Conservation (phyloP, 768 basidiomycete genomes). For the Termitomyces eurrhizus region DNA sequence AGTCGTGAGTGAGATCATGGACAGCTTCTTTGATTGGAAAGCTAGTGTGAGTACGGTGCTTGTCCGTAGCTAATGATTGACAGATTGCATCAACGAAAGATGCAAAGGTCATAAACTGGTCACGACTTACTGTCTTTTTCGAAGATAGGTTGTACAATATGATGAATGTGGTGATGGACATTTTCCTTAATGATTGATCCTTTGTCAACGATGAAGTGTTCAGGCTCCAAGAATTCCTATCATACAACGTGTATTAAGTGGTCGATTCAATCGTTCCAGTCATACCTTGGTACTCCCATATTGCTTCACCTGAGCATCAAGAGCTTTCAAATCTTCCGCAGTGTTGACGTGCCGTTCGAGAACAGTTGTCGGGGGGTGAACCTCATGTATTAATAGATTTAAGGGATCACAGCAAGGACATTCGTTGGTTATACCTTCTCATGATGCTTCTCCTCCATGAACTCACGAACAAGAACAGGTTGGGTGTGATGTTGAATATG, state of each 20-base stretch:
- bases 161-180: slow-evolving; percentile 9
- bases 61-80: neutral
- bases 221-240: slow-evolving; percentile 5
- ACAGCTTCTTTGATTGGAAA: slow-evolving; percentile 3
- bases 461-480: slow-evolving; percentile 25
- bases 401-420: neutral
- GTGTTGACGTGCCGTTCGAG: slow-evolving; percentile 5
- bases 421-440: slow-evolving; percentile 20
- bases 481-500: slow-evolving; percentile 36
- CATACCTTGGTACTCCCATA: slow-evolving; percentile 1
- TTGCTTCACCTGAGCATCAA: slow-evolving; percentile 1
- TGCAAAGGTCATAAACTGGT: neutral
- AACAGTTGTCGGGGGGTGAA: neutral
- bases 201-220: slow-evolving; percentile 4
- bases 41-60: slow-evolving; percentile 1
- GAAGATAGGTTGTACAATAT: slow-evolving; percentile 9
- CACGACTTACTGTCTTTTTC: slow-evolving; percentile 8
- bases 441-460: slow-evolving; percentile 21
- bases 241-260: neutral
- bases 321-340: slow-evolving; percentile 1
- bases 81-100: neutral
- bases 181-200: slow-evolving; percentile 8
- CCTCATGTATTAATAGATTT: neutral
- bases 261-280: neutral
- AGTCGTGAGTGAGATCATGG: neutral